These are phyloP conservation scores for Candida dubliniensis DNA, from an alignment of 1,139 yeast species.

Conservation along the genomic window DNA sequence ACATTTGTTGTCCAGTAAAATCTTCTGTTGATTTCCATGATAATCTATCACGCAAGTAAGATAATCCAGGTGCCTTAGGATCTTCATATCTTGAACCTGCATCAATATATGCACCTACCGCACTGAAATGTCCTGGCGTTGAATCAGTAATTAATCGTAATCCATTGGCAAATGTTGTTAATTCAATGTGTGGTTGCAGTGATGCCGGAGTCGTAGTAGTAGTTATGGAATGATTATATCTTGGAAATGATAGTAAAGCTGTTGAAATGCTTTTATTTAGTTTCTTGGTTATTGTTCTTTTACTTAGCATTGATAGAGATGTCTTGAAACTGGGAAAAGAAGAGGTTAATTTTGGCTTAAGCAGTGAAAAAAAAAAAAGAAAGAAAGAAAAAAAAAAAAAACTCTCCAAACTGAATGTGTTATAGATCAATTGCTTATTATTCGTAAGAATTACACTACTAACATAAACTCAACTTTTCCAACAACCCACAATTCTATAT, in stretches of 20 bases:
- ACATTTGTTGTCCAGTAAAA: constrained; percentile 66
- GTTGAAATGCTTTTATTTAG: too few relatives aligned
- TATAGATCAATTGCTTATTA: too few relatives aligned
- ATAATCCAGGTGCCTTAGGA: constrained; percentile 58
- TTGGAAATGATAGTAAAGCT: neutral
- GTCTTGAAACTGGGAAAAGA: too few relatives aligned
- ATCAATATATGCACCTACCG: constrained; percentile 83
- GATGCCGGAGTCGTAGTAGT: neutral
- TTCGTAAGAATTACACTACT: too few relatives aligned
- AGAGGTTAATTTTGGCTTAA: too few relatives aligned
- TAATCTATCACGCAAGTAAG: constrained; percentile 81
- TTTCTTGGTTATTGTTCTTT: too few relatives aligned
- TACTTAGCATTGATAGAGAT: too few relatives aligned
- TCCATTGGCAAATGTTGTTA: constrained; percentile 71
- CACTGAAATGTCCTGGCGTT: constrained; percentile 87
- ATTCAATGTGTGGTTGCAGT: constrained; percentile 28
- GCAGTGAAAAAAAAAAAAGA: too few relatives aligned
- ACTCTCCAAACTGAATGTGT: too few relatives aligned
- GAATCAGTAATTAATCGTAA: constrained; percentile 81
- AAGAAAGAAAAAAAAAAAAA: too few relatives aligned
- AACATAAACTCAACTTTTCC: too few relatives aligned
- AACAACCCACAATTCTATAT: too few relatives aligned
- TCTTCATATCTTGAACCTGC: constrained; percentile 88
- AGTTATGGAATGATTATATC: neutral
- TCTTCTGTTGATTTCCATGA: constrained; percentile 81